Evolutionary conservation across 371 early-diverging fungal genomes (phyloP), one percentile per base, ranked within the genome.

Genomic region (Mortierella sp.): DNA sequence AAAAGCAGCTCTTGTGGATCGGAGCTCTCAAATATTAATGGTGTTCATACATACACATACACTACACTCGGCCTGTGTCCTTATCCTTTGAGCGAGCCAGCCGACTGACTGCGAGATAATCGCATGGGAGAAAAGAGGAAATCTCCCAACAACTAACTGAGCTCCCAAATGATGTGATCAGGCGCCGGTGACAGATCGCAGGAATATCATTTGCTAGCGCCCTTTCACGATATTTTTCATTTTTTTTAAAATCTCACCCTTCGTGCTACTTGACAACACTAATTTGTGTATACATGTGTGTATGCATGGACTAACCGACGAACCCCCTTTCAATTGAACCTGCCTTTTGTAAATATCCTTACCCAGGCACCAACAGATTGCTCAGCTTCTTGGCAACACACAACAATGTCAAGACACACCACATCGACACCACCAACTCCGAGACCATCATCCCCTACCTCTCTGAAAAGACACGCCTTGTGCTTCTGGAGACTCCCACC

Each of bases 401-500:
- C 77, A 92, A 91, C 88, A 92, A 92, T 79, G 92, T 96, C 78
- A 93, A 91, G 68, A 96, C 96, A 21, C 96, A 96, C 79, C 96
- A 96, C 82, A 92, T 96, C 65, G 96, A 97, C 79, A 96, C 96
- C 5, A 97, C 97, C 8, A 86, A 91, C 76, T 81, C 93, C 28
- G 91, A 91, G 21, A 77, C 92, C 34, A 92, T 96, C 73, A 79
- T 88, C 42, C 90, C 92, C 28, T 90, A 89, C 72, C 90, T 97
- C 63, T 91, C 92, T 47, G 90, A 95, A n/a, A 95, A 95, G 84
- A 98, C 98, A 1, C 91, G 94, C 0, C 82, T 94, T 47, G 94
- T 98, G 44, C 82, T 97, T 34, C 92, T 98, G 28, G 98, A 98
- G 83, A 94, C 97, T 3, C 98, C 98, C 7, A 97, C 98, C 48